Evolutionary conservation across 495 filamentous ascomycete species (phyloP), one percentile per base, ranked within the genome.

Genomic region (Penicilliopsis zonata): DNA sequence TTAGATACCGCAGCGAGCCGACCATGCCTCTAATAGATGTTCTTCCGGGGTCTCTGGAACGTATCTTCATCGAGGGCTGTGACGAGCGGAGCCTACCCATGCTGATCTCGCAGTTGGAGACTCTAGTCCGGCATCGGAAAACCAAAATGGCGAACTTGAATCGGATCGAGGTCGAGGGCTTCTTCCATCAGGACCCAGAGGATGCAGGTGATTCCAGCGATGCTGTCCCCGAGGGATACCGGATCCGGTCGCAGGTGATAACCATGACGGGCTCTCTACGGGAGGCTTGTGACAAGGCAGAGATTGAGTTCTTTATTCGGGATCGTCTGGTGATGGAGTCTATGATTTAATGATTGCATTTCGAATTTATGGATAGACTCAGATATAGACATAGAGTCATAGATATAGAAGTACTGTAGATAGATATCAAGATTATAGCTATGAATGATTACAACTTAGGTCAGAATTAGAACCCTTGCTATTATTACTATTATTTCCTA

Each of bases 51-150:
- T 46, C 48, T 0, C 31, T 63, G 9, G 41, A 53, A 31, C 48
- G 43, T 4, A 23, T 68, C 0, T 50, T 45, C 21, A 42, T 54
- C 14, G 47, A 57, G 35, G 49, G 43, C 1, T 59, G 53, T 28
- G 47, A 51, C 20, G 55, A 57, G 33, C 41, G 41, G 12, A 33
- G 44, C 12, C 21, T 59, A 5, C 23, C 24, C 0, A 59, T 55
- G 47, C 37, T 59, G 3, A 30, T 52, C 7, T 33, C 30, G 13
- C 53, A 59, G 30, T 29, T 59, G 21, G 38, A 33, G 27, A 26
- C 23, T 3, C 43, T 57, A 5, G 25, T 59, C n/a, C 39, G 44
- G 3, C 44, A 39, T 25, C 44, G 46, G 9, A 33, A 29, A 8
- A 35, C 34, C 3, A 37, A 34, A 5, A 45, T 55, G 30, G 30